Base-by-base conservation (phyloP, 495 filamentous ascomycete genomes). In the Lepidopterella palustris region DNA sequence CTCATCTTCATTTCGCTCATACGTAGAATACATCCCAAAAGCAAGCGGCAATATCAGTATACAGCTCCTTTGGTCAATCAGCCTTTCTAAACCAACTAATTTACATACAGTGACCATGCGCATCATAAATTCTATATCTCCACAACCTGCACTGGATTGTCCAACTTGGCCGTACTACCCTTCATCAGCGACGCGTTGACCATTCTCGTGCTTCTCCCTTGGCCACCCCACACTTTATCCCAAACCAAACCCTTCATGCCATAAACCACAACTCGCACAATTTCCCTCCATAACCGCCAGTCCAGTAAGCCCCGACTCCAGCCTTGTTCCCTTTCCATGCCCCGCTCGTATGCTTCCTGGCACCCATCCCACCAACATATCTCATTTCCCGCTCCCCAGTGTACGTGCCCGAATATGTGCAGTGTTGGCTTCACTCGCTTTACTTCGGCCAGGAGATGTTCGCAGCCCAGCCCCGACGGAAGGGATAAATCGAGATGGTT, bases 321-420 rank as follows among this genome's bases (percentile, higher is more conserved):
- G 58, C 20, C 73, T 68, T 45, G 75, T 70, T 23, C 62, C 62
- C 73, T 55, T 73, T 80, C 31, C 78, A 82, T 79, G 10, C 89
- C 73, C 31, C 78, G 72, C 71, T 92, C 89, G 79, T 88, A 92
- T 0, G 81, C 78, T 24, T 64, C 72, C 68, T 95, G 88, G 51
- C 81, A 84, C 48, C 87, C 79, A 69, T 95, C 90, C 83, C 85
- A 96, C 74, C 84, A 90, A 0, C 88, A 76, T 2, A 82, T 74
- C 65, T 92, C 84, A 23, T 73, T 70, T 5, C 84, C 84, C 45
- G 80, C 75, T 5, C 78, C 80, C 32, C 74, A 84, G 72, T 97
- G 93, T 25, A 95, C 79, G 69, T 97, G 93, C 4, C 92, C 92
- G 72, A 95, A 96, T 57, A 96, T 80, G 71, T 97, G 92, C 10